Evolutionary conservation across 1,284 basidiomycete genomes (phyloP).

Genomic region (Cutaneotrichosporon dermatis): DNA sequence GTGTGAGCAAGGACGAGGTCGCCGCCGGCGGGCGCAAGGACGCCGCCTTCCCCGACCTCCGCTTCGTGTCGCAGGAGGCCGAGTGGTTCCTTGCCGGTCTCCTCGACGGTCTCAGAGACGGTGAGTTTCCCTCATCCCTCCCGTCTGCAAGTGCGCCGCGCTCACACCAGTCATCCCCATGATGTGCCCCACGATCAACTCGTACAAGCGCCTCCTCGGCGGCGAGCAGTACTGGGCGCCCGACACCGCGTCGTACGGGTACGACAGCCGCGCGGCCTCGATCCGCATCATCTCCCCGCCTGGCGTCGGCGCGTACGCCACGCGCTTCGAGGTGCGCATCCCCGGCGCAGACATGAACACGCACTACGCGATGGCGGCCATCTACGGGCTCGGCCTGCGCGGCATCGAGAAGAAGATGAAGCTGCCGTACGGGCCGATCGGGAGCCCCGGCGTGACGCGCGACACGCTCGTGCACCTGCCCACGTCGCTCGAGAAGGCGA

Average conservation of each 20-base stretch:
- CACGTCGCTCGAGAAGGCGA: slow-evolving; percentile 71
- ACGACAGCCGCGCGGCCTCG: slow-evolving; percentile 87
- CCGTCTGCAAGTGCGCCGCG: slow-evolving; percentile 1
- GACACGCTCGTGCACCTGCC: slow-evolving; percentile 64
- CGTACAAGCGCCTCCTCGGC: slow-evolving; percentile 95
- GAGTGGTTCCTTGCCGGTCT: slow-evolving; percentile 92
- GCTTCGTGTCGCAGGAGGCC: slow-evolving; percentile 73
- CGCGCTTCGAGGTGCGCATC: slow-evolving; percentile 85
- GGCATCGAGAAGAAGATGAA: slow-evolving; percentile 74
- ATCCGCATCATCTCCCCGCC: slow-evolving; percentile 89
- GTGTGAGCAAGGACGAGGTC: slow-evolving; percentile 55
- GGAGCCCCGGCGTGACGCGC: slow-evolving; percentile 41
- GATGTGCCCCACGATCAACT: slow-evolving; percentile 88
- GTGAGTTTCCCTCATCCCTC: slow-evolving; percentile 50
- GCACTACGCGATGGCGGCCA: slow-evolving; percentile 78
- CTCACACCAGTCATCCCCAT: slow-evolving; percentile 44
- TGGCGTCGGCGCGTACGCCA: slow-evolving; percentile 69
- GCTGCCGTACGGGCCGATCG: slow-evolving; percentile 68
- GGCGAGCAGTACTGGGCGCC: slow-evolving; percentile 93
- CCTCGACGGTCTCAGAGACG: slow-evolving; percentile 79
- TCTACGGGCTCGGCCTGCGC: slow-evolving; percentile 78
- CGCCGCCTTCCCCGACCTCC: slow-evolving; percentile 74
- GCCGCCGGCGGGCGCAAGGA: slow-evolving; percentile 60
- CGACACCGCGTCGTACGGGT: slow-evolving; percentile 80
- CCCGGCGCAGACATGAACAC: slow-evolving; percentile 90